A percentile compares a stretch with the other conserved stretches of the same genome.
Evolutionary conservation across 352 stramenopile genomes (phyloP).

Genomic region (Globisporangium sylvaticum): DNA sequence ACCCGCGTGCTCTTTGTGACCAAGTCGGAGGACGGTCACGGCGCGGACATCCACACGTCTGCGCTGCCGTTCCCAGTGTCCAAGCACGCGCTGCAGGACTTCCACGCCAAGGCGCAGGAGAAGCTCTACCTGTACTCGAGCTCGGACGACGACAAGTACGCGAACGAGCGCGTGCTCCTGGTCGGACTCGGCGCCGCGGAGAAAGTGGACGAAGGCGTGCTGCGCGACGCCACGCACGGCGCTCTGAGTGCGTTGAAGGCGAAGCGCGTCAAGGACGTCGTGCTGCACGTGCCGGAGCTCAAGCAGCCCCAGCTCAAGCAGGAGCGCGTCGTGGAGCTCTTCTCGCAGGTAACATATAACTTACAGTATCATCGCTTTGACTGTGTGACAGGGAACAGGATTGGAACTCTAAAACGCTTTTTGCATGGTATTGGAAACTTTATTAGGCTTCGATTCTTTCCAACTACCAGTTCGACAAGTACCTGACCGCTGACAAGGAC

Average conservation of each 20-base stretch:
- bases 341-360: conserved; percentile 35
- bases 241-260: conserved; percentile 44
- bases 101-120: conserved; percentile 61
- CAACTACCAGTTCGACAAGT: conserved; percentile 87
- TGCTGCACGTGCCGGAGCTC: conserved; percentile 52
- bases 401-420: background rate
- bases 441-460: conserved; percentile 68
- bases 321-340: conserved; percentile 53
- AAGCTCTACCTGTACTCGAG: conserved; percentile 72
- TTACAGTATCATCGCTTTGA: background rate
- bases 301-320: conserved; percentile 23
- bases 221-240: conserved; percentile 67
- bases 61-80: conserved; percentile 68
- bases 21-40: conserved; percentile 13
- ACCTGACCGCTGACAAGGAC: conserved; percentile 57
- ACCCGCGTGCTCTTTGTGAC: conserved; percentile 61
- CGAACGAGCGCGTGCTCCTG: conserved; percentile 58
- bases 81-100: conserved; percentile 55
- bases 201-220: conserved; percentile 56
- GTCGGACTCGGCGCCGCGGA: conserved; percentile 66
- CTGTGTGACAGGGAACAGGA: background rate
- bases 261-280: conserved; percentile 50
- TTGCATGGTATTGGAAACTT: background rate
- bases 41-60: conserved; percentile 22
- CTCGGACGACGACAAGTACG: conserved; percentile 27